phyloP scores from a whole-genome alignment of 1,284 basidiomycete species.

The Cronartium quercuum region DNA sequence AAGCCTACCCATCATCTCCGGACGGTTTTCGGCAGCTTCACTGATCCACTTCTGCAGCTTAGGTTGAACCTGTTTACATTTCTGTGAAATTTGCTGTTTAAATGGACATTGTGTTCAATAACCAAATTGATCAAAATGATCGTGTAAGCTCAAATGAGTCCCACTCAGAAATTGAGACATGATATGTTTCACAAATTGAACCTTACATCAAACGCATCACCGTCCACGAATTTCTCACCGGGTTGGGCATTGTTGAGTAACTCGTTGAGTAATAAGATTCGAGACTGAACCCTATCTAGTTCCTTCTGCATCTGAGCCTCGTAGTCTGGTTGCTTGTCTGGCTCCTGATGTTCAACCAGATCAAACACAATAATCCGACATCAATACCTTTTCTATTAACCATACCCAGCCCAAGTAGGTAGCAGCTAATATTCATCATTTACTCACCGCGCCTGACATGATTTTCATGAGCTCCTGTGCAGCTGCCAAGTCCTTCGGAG shows the following conservation, averaged over 20 bases:
- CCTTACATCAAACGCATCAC: conserved; percentile 86
- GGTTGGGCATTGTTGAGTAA: conserved; percentile 81
- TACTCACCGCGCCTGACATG: conserved; percentile 70
- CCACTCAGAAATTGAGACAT: conserved; percentile 5
- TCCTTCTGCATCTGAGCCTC: conserved; percentile 79
- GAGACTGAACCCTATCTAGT: conserved; percentile 87
- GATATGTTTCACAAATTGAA: neutral
- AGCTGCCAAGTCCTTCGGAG: conserved; percentile 85
- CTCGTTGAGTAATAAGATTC: conserved; percentile 89
- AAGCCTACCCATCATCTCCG: conserved; percentile 71
- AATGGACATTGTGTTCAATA: neutral
- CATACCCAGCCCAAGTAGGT: neutral
- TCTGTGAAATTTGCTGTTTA: conserved; percentile 74
- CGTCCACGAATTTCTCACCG: conserved; percentile 54
- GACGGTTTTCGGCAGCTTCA: conserved; percentile 73
- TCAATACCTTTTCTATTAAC: neutral
- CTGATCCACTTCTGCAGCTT: conserved; percentile 97
- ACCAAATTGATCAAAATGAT: neutral
- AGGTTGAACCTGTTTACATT: conserved; percentile 76
- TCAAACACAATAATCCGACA: neutral
- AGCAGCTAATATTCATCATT: neutral
- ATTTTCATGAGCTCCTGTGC: conserved; percentile 98
- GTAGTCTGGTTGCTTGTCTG: conserved; percentile 88
- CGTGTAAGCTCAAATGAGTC: neutral
- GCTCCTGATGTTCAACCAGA: conserved; percentile 57